Percentiles rank a stretch among this genome's conserved stretches.
Conservation (phyloP, 2,329 filamentous ascomycete species). For the Ascosphaera acerosa region DNA sequence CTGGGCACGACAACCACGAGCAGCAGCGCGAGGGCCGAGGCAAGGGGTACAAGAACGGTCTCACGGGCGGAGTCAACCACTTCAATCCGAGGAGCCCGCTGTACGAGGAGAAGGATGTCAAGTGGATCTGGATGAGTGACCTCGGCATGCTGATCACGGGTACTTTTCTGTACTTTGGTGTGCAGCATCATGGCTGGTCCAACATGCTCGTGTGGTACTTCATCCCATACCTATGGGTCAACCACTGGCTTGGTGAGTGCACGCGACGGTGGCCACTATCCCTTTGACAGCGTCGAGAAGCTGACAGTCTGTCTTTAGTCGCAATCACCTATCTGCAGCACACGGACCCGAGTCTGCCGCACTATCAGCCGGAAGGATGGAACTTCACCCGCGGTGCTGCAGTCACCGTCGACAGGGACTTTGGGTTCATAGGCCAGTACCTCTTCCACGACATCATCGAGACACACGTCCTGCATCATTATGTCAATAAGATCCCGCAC, state of each 20-base stretch:
- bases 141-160: constrained; percentile 44
- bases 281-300: too few relatives aligned
- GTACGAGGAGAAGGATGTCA: constrained; percentile 75
- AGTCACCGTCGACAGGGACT: constrained; percentile 90
- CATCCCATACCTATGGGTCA: constrained; percentile 87
- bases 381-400: constrained; percentile 83
- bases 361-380: constrained; percentile 72
- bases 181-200: constrained; percentile 52
- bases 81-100: constrained; percentile 72
- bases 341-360: constrained; percentile 79
- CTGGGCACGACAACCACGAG: constrained; percentile 87
- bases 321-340: constrained; percentile 96
- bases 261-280: constrained; percentile 4
- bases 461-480: constrained; percentile 95
- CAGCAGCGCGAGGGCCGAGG: constrained; percentile 81
- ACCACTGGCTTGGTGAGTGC: constrained; percentile 87
- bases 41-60: constrained; percentile 71
- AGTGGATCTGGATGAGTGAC: constrained; percentile 68
- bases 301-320: too few relatives aligned
- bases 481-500: constrained; percentile 86
- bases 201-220: constrained; percentile 93
- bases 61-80: constrained; percentile 68
- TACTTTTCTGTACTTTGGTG: constrained; percentile 39
- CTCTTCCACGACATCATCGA: constrained; percentile 91
- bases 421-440: constrained; percentile 78